Conservation (phyloP, 768 basidiomycete species). For the Leccinum barrowsii region DNA sequence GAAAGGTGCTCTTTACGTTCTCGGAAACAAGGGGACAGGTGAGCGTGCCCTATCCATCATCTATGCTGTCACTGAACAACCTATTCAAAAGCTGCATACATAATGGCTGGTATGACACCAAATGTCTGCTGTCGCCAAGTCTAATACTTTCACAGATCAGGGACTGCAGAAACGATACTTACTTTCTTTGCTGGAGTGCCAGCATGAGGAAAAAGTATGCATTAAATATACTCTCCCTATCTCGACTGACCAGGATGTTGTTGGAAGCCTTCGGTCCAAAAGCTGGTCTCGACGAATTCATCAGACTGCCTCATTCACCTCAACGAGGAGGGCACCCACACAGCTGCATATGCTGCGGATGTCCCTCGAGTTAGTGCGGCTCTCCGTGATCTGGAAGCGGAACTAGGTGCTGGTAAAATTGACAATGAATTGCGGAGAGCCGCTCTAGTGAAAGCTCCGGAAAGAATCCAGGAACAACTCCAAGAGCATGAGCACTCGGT, state of each 20-base stretch:
- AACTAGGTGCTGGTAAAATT: conserved; percentile 45
- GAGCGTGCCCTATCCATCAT: conserved; percentile 17
- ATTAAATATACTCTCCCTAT: conserved; percentile 9
- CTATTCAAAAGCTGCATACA: conserved; percentile 52
- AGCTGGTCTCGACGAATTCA: conserved; percentile 40
- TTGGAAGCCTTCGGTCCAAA: conserved; percentile 17
- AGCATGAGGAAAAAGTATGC: conserved; percentile 80
- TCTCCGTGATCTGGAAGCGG: conserved; percentile 45
- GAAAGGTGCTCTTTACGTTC: conserved; percentile 88
- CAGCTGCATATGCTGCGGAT: conserved; percentile 54
- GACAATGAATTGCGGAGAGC: conserved; percentile 41
- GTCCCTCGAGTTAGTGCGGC: conserved; percentile 46
- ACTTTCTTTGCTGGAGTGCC: conserved; percentile 63
- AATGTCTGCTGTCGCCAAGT: conserved; percentile 5
- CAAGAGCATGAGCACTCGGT: conserved; percentile 51
- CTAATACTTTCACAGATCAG: conserved; percentile 42
- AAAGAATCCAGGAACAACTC: conserved; percentile 44
- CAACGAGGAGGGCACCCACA: conserved; percentile 62
- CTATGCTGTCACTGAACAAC: conserved; percentile 5
- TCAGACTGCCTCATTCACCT: conserved; percentile 59
- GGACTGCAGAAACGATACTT: conserved; percentile 55
- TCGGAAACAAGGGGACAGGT: conserved; percentile 73
- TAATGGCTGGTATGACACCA: conserved; percentile 55
- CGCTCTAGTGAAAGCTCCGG: conserved; percentile 40
- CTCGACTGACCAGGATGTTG: conserved; percentile 48